Evolutionary conservation across 179 eudicot genomes (phyloP).

Genomic region (Spinacia oleracea): DNA sequence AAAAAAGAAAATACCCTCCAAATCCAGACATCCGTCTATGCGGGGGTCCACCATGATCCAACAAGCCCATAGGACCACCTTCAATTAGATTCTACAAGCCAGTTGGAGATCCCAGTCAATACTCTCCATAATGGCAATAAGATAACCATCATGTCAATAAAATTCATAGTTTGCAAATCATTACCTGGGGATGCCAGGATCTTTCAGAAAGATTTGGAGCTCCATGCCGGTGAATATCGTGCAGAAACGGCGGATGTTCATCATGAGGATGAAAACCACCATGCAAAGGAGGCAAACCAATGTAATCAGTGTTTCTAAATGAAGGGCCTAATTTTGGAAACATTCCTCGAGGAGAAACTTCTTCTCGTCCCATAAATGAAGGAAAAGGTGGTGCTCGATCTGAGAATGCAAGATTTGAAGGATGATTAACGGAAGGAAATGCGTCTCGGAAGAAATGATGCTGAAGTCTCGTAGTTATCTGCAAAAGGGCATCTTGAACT

Average conservation of each 20-base stretch:
- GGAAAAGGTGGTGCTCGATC: conserved; percentile 66
- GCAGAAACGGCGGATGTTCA: conserved; percentile 68
- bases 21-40: conserved; percentile 69
- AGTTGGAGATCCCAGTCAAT: conserved; percentile 17
- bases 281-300: conserved; percentile 58
- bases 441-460: conserved; percentile 86
- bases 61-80: conserved; percentile 61
- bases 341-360: conserved; percentile 70
- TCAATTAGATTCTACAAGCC: conserved; percentile 50
- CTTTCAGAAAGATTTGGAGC: conserved; percentile 64
- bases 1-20: conserved; percentile 62
- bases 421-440: conserved; percentile 57
- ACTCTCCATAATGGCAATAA: not conserved
- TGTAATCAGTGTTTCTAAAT: conserved; percentile 62
- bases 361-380: conserved; percentile 64
- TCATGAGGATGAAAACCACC: conserved; percentile 69
- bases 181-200: conserved; percentile 86
- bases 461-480: conserved; percentile 69
- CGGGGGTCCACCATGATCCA: conserved; percentile 64
- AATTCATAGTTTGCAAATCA: not conserved
- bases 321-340: conserved; percentile 55
- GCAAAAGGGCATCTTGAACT: conserved; percentile 90
- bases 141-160: not conserved
- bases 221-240: conserved; percentile 65
- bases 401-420: conserved; percentile 47